phyloP scores from a whole-genome alignment of 306 rosid species.

The Aeschynomene evenia region DNA sequence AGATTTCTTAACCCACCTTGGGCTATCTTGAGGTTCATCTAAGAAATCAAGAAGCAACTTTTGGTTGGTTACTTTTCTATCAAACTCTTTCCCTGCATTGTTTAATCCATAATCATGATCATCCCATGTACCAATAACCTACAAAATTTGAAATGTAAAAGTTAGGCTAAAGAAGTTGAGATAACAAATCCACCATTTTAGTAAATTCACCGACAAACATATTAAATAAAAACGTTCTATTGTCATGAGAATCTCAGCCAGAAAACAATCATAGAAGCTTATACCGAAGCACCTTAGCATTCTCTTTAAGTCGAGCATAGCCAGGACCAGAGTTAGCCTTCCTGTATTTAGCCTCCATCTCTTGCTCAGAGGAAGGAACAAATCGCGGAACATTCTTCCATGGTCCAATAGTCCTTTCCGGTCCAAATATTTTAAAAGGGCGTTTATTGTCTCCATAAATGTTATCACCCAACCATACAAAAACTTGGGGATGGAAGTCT shows the following conservation, averaged over 20 bases:
- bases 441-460: conserved; percentile 77
- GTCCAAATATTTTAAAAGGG: conserved; percentile 67
- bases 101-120: conserved; percentile 90
- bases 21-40: conserved; percentile 77
- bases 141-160: conserved; percentile 31
- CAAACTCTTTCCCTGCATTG: conserved; percentile 78
- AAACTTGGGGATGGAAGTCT: conserved; percentile 63
- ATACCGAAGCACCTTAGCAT: conserved; percentile 48
- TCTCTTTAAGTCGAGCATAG: conserved; percentile 53
- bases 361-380: conserved; percentile 57
- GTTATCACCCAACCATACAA: conserved; percentile 86
- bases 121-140: conserved; percentile 92
- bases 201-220: conserved; percentile 14
- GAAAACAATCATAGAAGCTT: conserved; percentile 14
- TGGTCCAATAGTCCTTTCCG: conserved; percentile 73
- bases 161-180: conserved; percentile 26
- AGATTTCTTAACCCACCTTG: conserved; percentile 53
- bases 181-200: conserved; percentile 1
- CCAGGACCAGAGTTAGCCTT: conserved; percentile 61
- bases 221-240: neutral
- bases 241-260: conserved; percentile 14
- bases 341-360: conserved; percentile 58
- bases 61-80: conserved; percentile 55
- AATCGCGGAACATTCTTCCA: conserved; percentile 81
- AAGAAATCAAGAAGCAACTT: conserved; percentile 80